phyloP scores from a whole-genome alignment of 768 basidiomycete genomes.

The Lactarius tabidus region DNA sequence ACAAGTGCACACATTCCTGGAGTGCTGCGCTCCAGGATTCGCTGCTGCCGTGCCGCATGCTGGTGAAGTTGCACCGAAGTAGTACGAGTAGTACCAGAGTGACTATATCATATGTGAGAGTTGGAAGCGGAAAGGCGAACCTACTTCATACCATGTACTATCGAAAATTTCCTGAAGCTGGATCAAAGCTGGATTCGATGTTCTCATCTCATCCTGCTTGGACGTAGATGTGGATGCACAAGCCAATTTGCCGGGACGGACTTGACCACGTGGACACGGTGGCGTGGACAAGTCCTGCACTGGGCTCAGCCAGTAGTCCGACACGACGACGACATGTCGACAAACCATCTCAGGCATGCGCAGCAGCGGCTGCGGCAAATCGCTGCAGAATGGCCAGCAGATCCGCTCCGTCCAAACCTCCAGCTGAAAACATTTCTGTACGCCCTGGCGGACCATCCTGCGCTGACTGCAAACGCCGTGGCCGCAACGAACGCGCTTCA shows the following conservation, averaged over 20 bases:
- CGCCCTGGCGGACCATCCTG: slow-evolving; percentile 65
- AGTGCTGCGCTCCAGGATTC: not conserved
- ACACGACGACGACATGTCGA: slow-evolving; percentile 23
- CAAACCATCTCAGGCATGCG: slow-evolving; percentile 38
- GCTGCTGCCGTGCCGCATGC: not conserved
- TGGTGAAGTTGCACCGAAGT: not conserved
- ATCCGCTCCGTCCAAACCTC: slow-evolving; percentile 74
- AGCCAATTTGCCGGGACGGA: not conserved
- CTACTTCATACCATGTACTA: not conserved
- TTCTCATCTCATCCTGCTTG: not conserved
- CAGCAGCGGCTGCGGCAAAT: slow-evolving; percentile 48
- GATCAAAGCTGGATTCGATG: not conserved
- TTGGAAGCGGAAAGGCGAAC: not conserved
- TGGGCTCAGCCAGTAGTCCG: not conserved
- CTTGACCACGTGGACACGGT: not conserved
- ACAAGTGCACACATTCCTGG: not conserved
- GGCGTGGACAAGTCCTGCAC: not conserved
- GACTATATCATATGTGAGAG: not conserved
- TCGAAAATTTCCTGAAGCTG: not conserved
- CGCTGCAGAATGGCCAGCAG: slow-evolving; percentile 60
- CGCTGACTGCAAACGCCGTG: slow-evolving; percentile 57
- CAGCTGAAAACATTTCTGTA: slow-evolving; percentile 64
- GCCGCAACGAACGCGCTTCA: slow-evolving; percentile 52
- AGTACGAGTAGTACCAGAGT: not conserved
- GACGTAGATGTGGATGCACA: not conserved